Base-by-base conservation (phyloP, 148 eudicot species). In the Spergularia marina region DNA sequence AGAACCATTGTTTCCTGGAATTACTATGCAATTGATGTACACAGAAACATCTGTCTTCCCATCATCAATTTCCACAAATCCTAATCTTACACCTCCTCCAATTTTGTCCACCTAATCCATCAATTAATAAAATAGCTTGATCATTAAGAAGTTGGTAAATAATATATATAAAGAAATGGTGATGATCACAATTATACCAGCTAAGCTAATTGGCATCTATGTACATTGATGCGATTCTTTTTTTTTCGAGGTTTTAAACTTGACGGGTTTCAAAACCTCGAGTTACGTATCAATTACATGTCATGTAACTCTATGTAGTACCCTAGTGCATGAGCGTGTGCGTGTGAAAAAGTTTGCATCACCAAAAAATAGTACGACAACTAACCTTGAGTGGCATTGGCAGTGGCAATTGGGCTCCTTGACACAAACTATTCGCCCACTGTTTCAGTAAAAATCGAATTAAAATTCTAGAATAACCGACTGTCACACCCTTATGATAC, bases 341-440 rank as follows among this genome's bases (percentile, higher is more conserved):
- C 36, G 36, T 30, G 36, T 2, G 36, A 2, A 3, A 30, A 30
- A 30, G 36, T 30, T 30, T 30, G 36, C 4, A 1, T 30, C 36
- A 2, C 36, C 36, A 30, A 2, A 3, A 30, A 30, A 30, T 2
- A 23, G 61, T 17, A 20, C 57, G 30, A 36, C 36, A 49, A 83
- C 90, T 51, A 39, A 92, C 98, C 97, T 94, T 94, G 6, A 94
- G 78, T 62, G 98, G 97, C 74, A 85, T 21, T 44, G 98, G 98
- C 71, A 91, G 89, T 49, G 98, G 98, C 77, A 94, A 65, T 60
- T 86, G 90, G 54, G 98, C 94, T 82, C 98, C 98, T 89, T 94
- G 98, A 87, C 87, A 86, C 67, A 94, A 86, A 81, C 98, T 94
- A 76, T 94, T 94, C 4, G 90, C 97, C 97, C 98, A 92, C 98